Base-by-base conservation (phyloP, 2,329 filamentous ascomycete species). In the Diaporthe helianthi region DNA sequence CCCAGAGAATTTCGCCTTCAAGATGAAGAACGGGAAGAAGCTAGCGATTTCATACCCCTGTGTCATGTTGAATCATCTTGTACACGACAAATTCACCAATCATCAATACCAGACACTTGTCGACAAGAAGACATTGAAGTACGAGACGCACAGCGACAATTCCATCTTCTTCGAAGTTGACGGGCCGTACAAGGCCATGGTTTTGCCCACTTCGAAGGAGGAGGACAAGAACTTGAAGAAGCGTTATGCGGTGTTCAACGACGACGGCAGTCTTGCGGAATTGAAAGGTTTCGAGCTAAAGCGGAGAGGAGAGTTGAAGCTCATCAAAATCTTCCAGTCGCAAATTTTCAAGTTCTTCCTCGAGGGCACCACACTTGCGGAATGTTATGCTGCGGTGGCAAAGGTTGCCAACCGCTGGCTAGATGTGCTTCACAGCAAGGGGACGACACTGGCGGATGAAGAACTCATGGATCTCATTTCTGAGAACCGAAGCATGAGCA, bases 141-240 rank as follows among this genome's bases (percentile, higher is more conserved):
- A 99, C 76, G 93, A 98, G 78, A 99, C 95, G 0, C 93, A 97
- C 79, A 98, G 95, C 83, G 96, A 99, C 77, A 99, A 99, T 80
- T 96, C 94, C 41, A 99, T 99, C 79, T 99, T 99, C 83, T 99
- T 99, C 82, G 96, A 99, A 80, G 96, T 99, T 60, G 96, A 99
- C 76, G 96, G 96, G 5, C 96, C 96, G 0, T 99, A 99, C 85
- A 94, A 89, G 78, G 96, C 96, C 72, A 99, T 99, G 96, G 90
- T 99, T 71, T 80, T 99, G 72, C 96, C 96, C 2, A 98, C 96
- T 0, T 98, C 95, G 0, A 98, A 99, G 78, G 96, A 99, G 78
- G 96, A 98, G 80, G 95, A 98, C 83, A 99, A 98, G 84, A 99
- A 99, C 80, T 85, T 99, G 87, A 99, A 99, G 84, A 99, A 99